A percentile compares a stretch with the other conserved stretches of the same genome.
These are phyloP conservation scores for Takakia lepidozioides DNA, from an alignment of 225 moss, liverwort and hornwort genomes.

Conservation along the genomic window DNA sequence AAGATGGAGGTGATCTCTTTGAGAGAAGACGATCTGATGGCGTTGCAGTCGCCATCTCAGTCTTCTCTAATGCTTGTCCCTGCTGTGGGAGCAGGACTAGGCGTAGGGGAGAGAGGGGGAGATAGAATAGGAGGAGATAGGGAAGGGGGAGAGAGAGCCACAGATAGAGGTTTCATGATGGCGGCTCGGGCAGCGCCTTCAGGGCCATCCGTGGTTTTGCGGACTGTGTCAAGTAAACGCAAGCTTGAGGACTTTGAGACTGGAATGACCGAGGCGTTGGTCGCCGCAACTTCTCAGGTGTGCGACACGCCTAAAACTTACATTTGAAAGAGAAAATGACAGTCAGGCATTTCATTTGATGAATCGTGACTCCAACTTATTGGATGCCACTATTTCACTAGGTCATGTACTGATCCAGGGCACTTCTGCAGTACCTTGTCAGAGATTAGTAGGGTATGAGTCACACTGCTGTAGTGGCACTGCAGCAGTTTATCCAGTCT, in stretches of 20 bases:
- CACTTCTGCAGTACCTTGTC: too few relatives aligned
- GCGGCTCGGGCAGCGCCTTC: slow-evolving; percentile 59
- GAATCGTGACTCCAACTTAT: too few relatives aligned
- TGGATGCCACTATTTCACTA: too few relatives aligned
- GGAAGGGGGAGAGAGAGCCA: slow-evolving; percentile 33
- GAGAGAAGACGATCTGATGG: slow-evolving; percentile 61
- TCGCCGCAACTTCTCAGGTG: slow-evolving; percentile 63
- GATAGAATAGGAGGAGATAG: slow-evolving; percentile 13
- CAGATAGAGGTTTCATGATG: slow-evolving; percentile 76
- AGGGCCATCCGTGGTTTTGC: slow-evolving; percentile 31
- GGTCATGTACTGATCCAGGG: too few relatives aligned
- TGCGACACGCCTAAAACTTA: too few relatives aligned
- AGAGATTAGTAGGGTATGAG: too few relatives aligned
- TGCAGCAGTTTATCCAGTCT: too few relatives aligned
- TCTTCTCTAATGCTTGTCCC: slow-evolving; percentile 58
- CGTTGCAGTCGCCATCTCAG: slow-evolving; percentile 31
- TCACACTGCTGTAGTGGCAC: too few relatives aligned
- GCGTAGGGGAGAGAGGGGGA: slow-evolving; percentile 31
- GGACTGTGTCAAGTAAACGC: slow-evolving; percentile 76
- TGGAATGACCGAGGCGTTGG: slow-evolving; percentile 67
- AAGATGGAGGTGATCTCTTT: slow-evolving; percentile 61
- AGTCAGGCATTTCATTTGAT: too few relatives aligned
- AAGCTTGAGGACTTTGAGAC: slow-evolving; percentile 93
- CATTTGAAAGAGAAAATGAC: too few relatives aligned
- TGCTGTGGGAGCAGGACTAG: slow-evolving; percentile 25